Evolutionary conservation across 306 rosid species (phyloP).

Genomic region (Acmispon strigosus): DNA sequence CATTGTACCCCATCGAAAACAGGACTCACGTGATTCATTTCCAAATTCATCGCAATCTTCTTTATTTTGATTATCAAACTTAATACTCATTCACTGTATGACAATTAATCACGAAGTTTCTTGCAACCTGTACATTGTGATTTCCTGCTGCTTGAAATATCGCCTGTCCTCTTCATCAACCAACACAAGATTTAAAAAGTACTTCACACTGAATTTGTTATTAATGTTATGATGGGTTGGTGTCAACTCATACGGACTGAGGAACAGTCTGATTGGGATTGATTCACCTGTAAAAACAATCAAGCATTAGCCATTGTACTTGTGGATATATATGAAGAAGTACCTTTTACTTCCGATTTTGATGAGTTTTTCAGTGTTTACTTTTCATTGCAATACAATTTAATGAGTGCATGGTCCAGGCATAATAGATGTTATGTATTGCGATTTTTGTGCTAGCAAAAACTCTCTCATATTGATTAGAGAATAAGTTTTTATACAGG

Average conservation of each 20-base stretch:
- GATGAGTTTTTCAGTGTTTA: background rate
- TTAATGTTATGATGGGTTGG: slow-evolving; percentile 93
- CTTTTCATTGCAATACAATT: background rate
- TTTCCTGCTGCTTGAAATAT: slow-evolving; percentile 94
- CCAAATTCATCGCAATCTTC: slow-evolving; percentile 24
- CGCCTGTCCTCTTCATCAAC: slow-evolving; percentile 98
- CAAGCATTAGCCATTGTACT: background rate
- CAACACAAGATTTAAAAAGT: slow-evolving; percentile 90
- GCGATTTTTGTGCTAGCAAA: background rate
- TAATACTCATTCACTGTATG: slow-evolving; percentile 8
- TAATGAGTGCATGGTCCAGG: background rate
- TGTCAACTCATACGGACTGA: slow-evolving; percentile 95
- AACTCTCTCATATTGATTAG: too few relatives aligned
- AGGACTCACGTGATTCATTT: slow-evolving; percentile 10
- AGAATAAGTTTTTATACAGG: too few relatives aligned
- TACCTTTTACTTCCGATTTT: background rate
- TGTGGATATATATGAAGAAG: background rate
- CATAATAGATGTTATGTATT: background rate
- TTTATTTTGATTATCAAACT: slow-evolving; percentile 24
- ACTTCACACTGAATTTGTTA: slow-evolving; percentile 96
- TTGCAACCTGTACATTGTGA: slow-evolving; percentile 85
- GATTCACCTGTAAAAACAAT: slow-evolving; percentile 72
- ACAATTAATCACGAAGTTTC: slow-evolving; percentile 50
- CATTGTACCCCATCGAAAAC: slow-evolving; percentile 15
- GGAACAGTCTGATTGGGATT: slow-evolving; percentile 95